Evolutionary conservation across 1,284 basidiomycete genomes (phyloP).

Genomic region (Naganishia albida): DNA sequence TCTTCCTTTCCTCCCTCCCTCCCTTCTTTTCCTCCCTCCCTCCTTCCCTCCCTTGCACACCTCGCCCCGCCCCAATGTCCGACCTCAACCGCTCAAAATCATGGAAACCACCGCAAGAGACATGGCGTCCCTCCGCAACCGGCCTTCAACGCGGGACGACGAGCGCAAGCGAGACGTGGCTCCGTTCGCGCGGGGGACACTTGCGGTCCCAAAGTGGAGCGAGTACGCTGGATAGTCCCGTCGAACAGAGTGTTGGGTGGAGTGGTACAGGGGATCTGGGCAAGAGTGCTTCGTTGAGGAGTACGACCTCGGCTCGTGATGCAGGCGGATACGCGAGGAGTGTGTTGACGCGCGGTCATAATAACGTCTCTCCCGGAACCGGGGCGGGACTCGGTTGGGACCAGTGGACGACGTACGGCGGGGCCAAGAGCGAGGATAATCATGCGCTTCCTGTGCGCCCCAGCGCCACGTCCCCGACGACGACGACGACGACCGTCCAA

Average conservation of each 20-base stretch:
- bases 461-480: background rate
- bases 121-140: too few species aligned
- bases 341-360: slow-evolving; percentile 12
- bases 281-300: slow-evolving; percentile 4
- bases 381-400: slow-evolving; percentile 6
- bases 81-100: too few species aligned
- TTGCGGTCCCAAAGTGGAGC: too few species aligned
- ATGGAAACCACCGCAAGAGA: too few species aligned
- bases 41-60: background rate
- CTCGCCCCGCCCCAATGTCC: background rate
- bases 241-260: too few species aligned
- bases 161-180: too few species aligned
- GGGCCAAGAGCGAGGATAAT: slow-evolving; percentile 21
- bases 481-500: slow-evolving; percentile 4
- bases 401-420: slow-evolving; percentile 1
- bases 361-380: slow-evolving; percentile 1
- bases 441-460: background rate
- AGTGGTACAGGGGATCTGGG: background rate
- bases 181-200: too few species aligned
- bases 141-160: too few species aligned
- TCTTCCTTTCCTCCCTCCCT: background rate
- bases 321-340: slow-evolving; percentile 4
- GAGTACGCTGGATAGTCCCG: too few species aligned
- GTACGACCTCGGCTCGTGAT: slow-evolving; percentile 12
- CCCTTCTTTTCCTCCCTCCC: background rate